Conservation (phyloP, 495 filamentous ascomycete genomes). For the Cryomyces minteri region DNA sequence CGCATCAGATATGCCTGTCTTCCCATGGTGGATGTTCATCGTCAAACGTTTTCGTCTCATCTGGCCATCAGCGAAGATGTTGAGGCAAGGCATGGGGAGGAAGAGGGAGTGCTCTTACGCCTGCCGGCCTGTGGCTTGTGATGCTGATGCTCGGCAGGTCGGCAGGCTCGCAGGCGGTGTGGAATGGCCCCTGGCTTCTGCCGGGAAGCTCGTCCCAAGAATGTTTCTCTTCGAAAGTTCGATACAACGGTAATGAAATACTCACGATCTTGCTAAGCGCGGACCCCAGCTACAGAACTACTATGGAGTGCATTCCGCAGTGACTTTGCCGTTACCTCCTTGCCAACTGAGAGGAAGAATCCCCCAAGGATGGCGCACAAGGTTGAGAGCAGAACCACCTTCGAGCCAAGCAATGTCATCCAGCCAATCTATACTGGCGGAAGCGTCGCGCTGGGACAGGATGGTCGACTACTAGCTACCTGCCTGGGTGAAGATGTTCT, state of each 20-base stretch:
- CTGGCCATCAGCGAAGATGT: not conserved
- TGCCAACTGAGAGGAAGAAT: no score
- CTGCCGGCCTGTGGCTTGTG: not conserved
- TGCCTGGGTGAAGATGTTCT: conserved; percentile 78
- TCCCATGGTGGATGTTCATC: conserved; percentile 5
- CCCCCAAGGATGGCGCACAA: conserved; percentile 16
- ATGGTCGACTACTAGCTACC: conserved; percentile 67
- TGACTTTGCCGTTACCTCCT: no score
- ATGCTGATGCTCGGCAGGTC: not conserved
- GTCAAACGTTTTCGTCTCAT: not conserved
- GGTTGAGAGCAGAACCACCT: conserved; percentile 52
- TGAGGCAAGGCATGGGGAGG: not conserved
- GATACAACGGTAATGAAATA: not conserved
- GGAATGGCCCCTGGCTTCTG: not conserved
- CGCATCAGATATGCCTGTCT: conserved; percentile 12
- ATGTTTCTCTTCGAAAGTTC: not conserved
- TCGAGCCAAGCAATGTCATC: conserved; percentile 60
- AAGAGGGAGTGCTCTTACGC: not conserved
- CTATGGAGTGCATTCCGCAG: no score
- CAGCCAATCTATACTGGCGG: conserved; percentile 91
- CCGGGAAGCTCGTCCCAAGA: not conserved
- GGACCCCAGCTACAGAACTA: not conserved
- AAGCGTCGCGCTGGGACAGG: conserved; percentile 62
- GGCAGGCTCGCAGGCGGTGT: not conserved
- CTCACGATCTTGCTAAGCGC: not conserved